Conservation (phyloP, 2,329 filamentous ascomycete species). For the Diaporthe aspalathi region DNA sequence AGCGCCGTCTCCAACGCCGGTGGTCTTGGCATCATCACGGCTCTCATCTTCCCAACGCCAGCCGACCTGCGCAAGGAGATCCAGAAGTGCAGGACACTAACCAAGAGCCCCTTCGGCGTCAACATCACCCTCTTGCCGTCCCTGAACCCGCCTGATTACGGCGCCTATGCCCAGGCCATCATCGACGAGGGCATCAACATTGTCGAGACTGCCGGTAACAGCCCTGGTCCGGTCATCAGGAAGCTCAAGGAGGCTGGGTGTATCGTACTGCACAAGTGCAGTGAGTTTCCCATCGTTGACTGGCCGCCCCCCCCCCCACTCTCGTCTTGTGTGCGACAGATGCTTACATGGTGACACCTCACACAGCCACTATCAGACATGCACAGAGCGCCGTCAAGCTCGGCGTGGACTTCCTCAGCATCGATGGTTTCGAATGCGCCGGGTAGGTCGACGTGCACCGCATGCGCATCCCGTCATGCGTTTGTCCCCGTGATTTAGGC, state of each 20-base stretch:
- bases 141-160: slow-evolving; percentile 91
- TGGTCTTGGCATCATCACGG: slow-evolving; percentile 84
- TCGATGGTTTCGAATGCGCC: slow-evolving; percentile 98
- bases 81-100: slow-evolving; percentile 83
- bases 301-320: not conserved
- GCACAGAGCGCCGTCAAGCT: slow-evolving; percentile 92
- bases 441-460: slow-evolving; percentile 54
- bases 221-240: slow-evolving; percentile 88
- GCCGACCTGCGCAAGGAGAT: slow-evolving; percentile 95
- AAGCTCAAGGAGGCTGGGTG: slow-evolving; percentile 84
- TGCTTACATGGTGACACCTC: slow-evolving; percentile 6
- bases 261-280: slow-evolving; percentile 96
- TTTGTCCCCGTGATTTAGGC: slow-evolving; percentile 30
- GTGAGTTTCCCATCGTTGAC: slow-evolving; percentile 51
- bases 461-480: slow-evolving; percentile 17
- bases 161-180: slow-evolving; percentile 88
- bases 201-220: slow-evolving; percentile 73
- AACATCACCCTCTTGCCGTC: slow-evolving; percentile 95
- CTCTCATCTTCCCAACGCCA: slow-evolving; percentile 91
- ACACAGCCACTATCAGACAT: slow-evolving; percentile 78
- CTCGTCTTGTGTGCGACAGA: not conserved
- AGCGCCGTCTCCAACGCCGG: slow-evolving; percentile 84
- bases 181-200: slow-evolving; percentile 93
- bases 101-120: slow-evolving; percentile 84
- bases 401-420: slow-evolving; percentile 95